Evolutionary conservation across 2,329 filamentous ascomycete genomes (phyloP).

Genomic region (Beauveria asiatica): DNA sequence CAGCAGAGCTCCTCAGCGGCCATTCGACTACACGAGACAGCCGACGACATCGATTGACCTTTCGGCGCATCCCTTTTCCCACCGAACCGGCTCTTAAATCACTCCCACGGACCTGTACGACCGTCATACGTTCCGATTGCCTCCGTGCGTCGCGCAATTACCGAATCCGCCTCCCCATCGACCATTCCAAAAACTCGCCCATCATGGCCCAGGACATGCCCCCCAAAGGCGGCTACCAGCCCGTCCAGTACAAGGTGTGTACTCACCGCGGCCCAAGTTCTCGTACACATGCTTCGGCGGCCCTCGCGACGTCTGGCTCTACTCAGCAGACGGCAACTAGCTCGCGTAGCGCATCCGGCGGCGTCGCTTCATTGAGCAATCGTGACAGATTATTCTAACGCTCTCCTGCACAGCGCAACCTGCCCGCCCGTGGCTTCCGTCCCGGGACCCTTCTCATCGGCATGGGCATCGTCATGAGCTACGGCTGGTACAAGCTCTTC

Average conservation of each 20-base stretch:
- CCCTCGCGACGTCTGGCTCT: neutral
- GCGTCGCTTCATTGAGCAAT: neutral
- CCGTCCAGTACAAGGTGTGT: constrained; percentile 92
- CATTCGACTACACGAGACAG: constrained; percentile 3
- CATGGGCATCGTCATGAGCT: constrained; percentile 71
- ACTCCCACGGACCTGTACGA: neutral
- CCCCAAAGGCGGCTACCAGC: constrained; percentile 85
- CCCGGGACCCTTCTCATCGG: constrained; percentile 71
- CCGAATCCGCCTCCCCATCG: constrained; percentile 8
- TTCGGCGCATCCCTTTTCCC: neutral
- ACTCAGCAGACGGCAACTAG: neutral
- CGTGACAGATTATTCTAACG: constrained; percentile 5
- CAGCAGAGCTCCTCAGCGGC: constrained; percentile 6
- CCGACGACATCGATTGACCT: constrained; percentile 3
- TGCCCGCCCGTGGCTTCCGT: constrained; percentile 84
- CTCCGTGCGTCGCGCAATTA: constrained; percentile 14
- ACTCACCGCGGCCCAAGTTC: neutral
- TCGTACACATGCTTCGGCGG: neutral
- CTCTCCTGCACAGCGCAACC: constrained; percentile 61
- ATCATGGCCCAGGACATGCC: constrained; percentile 97
- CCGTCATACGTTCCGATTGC: neutral
- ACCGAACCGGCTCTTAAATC: neutral
- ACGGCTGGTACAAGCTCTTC: constrained; percentile 82
- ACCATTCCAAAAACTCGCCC: constrained; percentile 22
- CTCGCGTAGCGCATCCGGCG: neutral